A percentile compares a stretch with the other conserved stretches of the same genome.
phyloP scores from a whole-genome alignment of 2,329 filamentous ascomycete genomes.

The Alternaria dauci region DNA sequence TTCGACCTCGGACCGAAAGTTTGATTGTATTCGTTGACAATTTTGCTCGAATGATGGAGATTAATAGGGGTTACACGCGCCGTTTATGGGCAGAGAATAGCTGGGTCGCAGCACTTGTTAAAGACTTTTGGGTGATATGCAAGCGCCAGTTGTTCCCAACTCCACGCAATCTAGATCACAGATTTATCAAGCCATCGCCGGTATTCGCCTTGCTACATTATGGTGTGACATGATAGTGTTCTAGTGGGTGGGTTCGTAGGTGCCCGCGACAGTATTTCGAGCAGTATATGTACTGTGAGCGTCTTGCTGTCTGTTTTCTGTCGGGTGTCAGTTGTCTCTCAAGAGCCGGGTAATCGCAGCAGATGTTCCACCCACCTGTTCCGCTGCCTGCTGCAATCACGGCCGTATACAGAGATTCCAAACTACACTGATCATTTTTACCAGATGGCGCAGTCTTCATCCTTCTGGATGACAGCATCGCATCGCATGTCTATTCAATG shows the following conservation, averaged over 20 bases:
- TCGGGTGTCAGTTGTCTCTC: background rate
- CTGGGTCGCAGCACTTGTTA: slow-evolving; percentile 2
- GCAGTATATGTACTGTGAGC: background rate
- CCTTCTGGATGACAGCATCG: background rate
- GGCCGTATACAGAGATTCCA: background rate
- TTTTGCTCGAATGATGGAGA: background rate
- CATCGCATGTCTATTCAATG: background rate
- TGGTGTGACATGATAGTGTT: background rate
- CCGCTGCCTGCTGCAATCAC: background rate
- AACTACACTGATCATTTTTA: background rate
- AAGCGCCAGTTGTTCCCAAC: background rate
- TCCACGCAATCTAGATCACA: background rate
- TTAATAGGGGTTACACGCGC: slow-evolving; percentile 5
- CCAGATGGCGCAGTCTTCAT: background rate
- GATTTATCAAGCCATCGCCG: background rate
- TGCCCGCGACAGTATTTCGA: background rate
- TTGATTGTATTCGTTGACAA: slow-evolving; percentile 1
- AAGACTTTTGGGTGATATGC: background rate
- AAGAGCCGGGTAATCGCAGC: background rate
- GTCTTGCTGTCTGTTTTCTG: background rate
- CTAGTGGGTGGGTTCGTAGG: background rate
- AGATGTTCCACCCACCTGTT: background rate
- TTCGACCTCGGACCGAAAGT: slow-evolving; percentile 6
- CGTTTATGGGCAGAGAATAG: slow-evolving; percentile 1
- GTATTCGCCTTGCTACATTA: background rate